Evolutionary conservation across 441 rosid genomes (phyloP).

Genomic region (Corymbia calophylla): DNA sequence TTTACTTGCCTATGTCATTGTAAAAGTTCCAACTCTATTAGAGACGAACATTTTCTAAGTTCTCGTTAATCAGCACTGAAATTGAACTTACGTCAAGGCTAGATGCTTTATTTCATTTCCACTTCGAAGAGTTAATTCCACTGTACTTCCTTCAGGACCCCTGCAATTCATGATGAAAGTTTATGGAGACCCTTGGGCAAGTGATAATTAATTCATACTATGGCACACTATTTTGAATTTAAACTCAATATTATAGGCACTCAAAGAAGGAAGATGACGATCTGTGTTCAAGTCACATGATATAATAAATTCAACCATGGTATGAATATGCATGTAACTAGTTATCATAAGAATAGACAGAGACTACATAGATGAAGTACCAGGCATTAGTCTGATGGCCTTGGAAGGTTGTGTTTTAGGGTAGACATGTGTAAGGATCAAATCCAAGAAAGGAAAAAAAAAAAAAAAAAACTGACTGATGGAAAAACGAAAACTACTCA

Average conservation of each 20-base stretch:
- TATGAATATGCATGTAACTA: not conserved
- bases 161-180: slow-evolving; percentile 25
- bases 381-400: not conserved
- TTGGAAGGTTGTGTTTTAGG: not conserved
- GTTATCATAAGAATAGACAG: not conserved
- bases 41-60: not conserved
- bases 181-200: not conserved
- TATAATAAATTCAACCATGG: not conserved
- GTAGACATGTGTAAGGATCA: not conserved
- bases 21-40: not conserved
- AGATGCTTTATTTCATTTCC: slow-evolving; percentile 69
- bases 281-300: not conserved
- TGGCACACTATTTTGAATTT: not conserved
- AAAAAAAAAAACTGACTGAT: not conserved
- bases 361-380: not conserved
- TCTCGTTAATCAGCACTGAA: not conserved
- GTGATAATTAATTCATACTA: not conserved
- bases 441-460: not conserved
- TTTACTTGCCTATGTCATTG: not conserved
- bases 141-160: slow-evolving; percentile 93
- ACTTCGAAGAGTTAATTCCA: slow-evolving; percentile 65
- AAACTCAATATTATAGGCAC: not conserved
- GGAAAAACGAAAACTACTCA: slow-evolving; percentile 23
- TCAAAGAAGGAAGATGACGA: not conserved
- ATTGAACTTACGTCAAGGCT: slow-evolving; percentile 50